Percentiles rank a stretch among this genome's conserved stretches.
These are phyloP conservation scores for Marasmius sp. DNA, from an alignment of 1,284 basidiomycete species.

Conservation along the genomic window DNA sequence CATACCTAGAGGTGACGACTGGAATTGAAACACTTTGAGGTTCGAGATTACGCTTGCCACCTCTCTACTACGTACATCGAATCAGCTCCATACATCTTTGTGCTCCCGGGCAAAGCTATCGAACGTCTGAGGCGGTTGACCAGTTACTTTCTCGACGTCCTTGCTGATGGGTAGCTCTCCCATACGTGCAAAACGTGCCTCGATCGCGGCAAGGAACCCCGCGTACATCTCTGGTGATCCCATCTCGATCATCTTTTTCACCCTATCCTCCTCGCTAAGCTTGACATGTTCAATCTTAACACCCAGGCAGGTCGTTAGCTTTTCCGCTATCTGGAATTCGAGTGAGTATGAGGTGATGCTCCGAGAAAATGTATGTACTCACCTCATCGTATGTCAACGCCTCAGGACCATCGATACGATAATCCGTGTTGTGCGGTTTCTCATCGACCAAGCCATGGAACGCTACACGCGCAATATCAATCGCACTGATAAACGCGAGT, in stretches of 20 bases:
- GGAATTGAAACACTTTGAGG: too few species aligned
- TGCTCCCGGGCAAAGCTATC: not conserved
- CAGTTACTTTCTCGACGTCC: not conserved
- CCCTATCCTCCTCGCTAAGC: not conserved
- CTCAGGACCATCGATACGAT: not conserved
- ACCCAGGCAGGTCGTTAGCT: too few species aligned
- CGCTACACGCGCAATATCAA: not conserved
- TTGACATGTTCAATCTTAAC: too few species aligned
- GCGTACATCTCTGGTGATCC: not conserved
- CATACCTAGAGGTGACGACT: too few species aligned
- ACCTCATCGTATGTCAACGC: not conserved
- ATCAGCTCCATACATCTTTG: not conserved
- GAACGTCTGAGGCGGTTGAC: not conserved
- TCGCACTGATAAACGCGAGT: not conserved
- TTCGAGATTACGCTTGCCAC: too few species aligned
- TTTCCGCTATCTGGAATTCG: not conserved
- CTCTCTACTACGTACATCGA: too few species aligned
- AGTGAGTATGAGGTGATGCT: not conserved
- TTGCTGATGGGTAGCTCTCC: not conserved
- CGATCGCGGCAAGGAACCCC: not conserved
- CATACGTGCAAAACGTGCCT: not conserved
- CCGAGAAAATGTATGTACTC: not conserved
- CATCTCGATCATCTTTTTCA: not conserved
- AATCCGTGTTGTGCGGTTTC: not conserved
- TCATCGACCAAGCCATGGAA: not conserved